A percentile compares a stretch with the other conserved stretches of the same genome.
Evolutionary conservation across 1,139 yeast genomes (phyloP).

Genomic region (Saccharomyces hybrid): DNA sequence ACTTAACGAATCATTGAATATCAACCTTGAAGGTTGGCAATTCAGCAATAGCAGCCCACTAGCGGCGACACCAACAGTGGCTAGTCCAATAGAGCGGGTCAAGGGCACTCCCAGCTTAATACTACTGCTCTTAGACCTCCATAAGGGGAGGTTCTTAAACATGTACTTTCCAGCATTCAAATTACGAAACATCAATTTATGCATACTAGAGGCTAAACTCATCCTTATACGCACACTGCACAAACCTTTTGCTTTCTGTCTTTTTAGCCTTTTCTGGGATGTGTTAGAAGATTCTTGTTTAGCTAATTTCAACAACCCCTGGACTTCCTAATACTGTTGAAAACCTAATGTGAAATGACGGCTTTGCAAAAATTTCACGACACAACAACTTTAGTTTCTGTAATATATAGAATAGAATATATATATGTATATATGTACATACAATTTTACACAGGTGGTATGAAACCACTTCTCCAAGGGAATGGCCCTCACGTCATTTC

Average conservation of each 20-base stretch:
- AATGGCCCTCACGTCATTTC: neutral
- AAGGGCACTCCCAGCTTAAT: neutral
- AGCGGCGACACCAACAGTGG: slow-evolving; percentile 1
- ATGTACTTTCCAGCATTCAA: neutral
- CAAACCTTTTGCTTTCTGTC: neutral
- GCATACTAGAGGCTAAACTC: neutral
- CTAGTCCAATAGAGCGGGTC: neutral
- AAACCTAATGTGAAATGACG: neutral
- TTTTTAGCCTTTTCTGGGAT: neutral
- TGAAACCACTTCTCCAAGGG: neutral
- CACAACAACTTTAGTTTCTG: neutral
- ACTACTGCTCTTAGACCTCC: neutral
- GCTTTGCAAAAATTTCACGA: neutral
- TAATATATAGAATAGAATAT: neutral
- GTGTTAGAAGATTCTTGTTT: neutral
- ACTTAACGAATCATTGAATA: slow-evolving; percentile 1
- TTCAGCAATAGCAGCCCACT: neutral
- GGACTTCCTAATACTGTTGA: neutral
- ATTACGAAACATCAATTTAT: neutral
- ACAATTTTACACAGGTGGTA: neutral
- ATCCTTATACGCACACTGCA: neutral
- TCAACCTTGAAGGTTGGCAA: slow-evolving; percentile 1
- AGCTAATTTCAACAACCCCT: neutral
- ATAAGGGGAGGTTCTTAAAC: neutral
- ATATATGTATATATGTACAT: neutral